Base-by-base conservation (phyloP, 2,329 filamentous ascomycete genomes). In the Alternaria arbusti region DNA sequence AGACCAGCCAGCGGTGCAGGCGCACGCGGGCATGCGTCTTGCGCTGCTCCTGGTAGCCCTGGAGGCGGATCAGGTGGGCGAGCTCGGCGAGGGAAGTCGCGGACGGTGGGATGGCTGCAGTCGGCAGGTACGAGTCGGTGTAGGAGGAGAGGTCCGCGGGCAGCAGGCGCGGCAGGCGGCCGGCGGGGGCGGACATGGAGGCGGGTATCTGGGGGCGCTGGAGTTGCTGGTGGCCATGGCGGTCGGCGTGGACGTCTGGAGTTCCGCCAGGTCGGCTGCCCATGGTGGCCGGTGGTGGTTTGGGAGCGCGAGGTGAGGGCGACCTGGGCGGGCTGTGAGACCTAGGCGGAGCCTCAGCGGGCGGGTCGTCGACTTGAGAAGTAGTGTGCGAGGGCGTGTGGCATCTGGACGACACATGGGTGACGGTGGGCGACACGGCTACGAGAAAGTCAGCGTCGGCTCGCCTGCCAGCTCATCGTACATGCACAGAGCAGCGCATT, bases 1-100 rank as follows among this genome's bases (percentile, higher is more conserved):
- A 91, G 57, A 94, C 87, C 65, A 94, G 83, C 75, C 88, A 91
- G 74, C 90, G 86, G 78, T 94, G 91, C 57, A 96, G 85, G 61
- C 91, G 89, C 68, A 91, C 84, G 70, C 92, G 87, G 49, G 90
- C 91, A 75, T 90, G 90, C 68, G 87, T 85, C 81, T 91, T 88
- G 84, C 92, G 91, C 84, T 91, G 90, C 84, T 93, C 90, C 81
- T 95, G 92, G 78, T 94, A 93, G 74, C 90, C 91, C 77, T 91
- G 91, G 66, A 94, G 84, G 65, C 91, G 89, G 68, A 93, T 90
- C 72, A 94, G 81, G 78, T 94, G 91, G 55, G 91, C 91, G 69
- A 95, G 87, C 80, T 94, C 91, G 74, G 92, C 89, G 65, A 95
- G 84, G 13, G 89, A 91, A 49, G 90, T 92, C 62, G 88, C 87